phyloP scores from a whole-genome alignment of 257 asterid genomes.

The Thymus mandschuricus region DNA sequence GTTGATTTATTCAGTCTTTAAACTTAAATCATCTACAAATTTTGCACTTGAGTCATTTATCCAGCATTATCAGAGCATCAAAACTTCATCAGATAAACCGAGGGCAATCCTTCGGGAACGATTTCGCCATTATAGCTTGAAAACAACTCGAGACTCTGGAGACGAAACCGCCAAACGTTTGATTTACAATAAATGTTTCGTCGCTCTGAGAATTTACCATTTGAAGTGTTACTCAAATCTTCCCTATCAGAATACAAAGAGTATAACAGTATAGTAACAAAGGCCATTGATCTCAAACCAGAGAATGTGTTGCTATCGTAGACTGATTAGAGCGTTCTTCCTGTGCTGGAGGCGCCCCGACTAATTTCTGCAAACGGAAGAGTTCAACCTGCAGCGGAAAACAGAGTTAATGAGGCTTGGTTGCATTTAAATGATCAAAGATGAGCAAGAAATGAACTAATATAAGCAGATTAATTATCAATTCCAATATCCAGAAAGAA shows the following conservation, averaged over 20 bases:
- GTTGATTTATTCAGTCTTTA: not conserved
- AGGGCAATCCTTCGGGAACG: too few relatives aligned
- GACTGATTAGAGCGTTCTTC: not conserved
- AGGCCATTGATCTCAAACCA: constrained; percentile 16
- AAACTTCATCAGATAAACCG: too few relatives aligned
- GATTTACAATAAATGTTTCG: not conserved
- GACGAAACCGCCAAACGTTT: too few relatives aligned
- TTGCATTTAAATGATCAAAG: too few relatives aligned
- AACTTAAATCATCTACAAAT: too few relatives aligned
- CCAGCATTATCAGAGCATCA: too few relatives aligned
- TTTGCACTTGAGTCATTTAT: too few relatives aligned
- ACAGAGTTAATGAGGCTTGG: not conserved
- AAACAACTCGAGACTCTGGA: too few relatives aligned
- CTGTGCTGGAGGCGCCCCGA: not conserved
- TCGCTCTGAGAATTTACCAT: too few relatives aligned
- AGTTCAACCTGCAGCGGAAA: constrained; percentile 9
- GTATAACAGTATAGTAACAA: not conserved
- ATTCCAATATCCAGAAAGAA: too few relatives aligned
- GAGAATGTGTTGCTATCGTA: not conserved
- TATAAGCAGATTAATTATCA: too few relatives aligned
- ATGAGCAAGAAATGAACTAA: not conserved
- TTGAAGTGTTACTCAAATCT: not conserved
- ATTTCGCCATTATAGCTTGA: too few relatives aligned
- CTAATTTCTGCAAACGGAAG: not conserved
- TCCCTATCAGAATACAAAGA: not conserved